A percentile compares a stretch with the other conserved stretches of the same genome.
phyloP scores from a whole-genome alignment of 805 yeast species.

The Lachancea waltii region DNA sequence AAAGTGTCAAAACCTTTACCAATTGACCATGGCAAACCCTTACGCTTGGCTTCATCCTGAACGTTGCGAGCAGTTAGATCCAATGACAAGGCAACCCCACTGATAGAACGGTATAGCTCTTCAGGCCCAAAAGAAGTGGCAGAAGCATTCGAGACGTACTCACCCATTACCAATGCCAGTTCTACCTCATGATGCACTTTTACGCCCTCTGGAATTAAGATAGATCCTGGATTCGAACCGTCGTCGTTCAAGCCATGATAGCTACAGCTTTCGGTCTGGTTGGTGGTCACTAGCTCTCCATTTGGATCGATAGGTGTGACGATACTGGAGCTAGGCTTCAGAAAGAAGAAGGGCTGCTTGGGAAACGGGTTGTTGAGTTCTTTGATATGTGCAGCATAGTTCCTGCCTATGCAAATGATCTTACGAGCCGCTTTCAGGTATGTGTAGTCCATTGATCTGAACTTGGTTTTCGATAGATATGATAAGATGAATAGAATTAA shows the following conservation, averaged over 20 bases:
- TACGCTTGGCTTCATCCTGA: constrained; percentile 87
- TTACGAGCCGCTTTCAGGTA: constrained; percentile 64
- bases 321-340: constrained; percentile 81
- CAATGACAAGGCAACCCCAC: constrained; percentile 82
- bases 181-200: constrained; percentile 90
- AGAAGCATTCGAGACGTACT: constrained; percentile 50
- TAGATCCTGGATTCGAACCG: constrained; percentile 54
- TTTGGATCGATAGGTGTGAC: constrained; percentile 45
- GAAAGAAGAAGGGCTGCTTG: constrained; percentile 81
- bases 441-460: constrained; percentile 37
- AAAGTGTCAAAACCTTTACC: constrained; percentile 97
- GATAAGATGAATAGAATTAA: no score
- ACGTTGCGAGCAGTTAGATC: constrained; percentile 96
- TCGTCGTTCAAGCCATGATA: constrained; percentile 23
- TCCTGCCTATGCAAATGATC: constrained; percentile 91
- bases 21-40: constrained; percentile 94
- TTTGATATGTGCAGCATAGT: constrained; percentile 91
- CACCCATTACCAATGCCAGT: constrained; percentile 69
- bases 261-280: constrained; percentile 9
- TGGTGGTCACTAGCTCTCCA: background rate
- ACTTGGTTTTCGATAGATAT: no score
- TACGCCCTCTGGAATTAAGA: constrained; percentile 75
- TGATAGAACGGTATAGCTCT: constrained; percentile 72
- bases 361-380: constrained; percentile 83
- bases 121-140: constrained; percentile 47